Conservation (phyloP, 768 basidiomycete genomes). For the Russula sp. region DNA sequence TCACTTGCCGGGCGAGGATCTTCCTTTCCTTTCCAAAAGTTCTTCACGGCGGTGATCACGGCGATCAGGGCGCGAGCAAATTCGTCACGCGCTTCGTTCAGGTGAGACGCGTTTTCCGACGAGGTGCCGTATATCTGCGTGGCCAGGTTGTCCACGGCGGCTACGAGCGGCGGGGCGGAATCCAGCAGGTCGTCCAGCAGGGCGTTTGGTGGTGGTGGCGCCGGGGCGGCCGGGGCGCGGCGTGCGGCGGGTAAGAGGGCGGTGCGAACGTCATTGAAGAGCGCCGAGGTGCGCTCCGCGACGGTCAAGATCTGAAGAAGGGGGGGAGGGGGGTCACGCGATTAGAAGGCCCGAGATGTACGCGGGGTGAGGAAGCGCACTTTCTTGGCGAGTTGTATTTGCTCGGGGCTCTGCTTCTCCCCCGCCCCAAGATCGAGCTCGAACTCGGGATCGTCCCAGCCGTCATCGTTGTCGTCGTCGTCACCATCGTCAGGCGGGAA, state of each 20-base stretch:
- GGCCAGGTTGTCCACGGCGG: conserved; percentile 18
- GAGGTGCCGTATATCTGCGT: conserved; percentile 12
- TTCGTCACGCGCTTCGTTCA: conserved; percentile 10
- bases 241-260: conserved; percentile 3
- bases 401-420: conserved; percentile 4
- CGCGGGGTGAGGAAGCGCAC: neutral
- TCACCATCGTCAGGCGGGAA: neutral
- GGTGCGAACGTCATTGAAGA: conserved; percentile 6
- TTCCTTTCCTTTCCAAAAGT: conserved; percentile 17
- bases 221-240: neutral
- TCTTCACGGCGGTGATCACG: conserved; percentile 15
- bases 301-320: conserved; percentile 6
- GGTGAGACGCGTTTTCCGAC: neutral
- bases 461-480: conserved; percentile 4
- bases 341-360: neutral
- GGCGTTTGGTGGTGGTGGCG: neutral
- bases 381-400: conserved; percentile 16
- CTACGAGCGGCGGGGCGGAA: conserved; percentile 17
- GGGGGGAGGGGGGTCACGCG: neutral
- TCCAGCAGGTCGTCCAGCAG: conserved; percentile 18
- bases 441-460: conserved; percentile 22
- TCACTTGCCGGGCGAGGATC: neutral
- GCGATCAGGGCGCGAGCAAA: conserved; percentile 13
- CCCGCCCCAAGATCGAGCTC: conserved; percentile 5
- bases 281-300: conserved; percentile 2